A percentile compares a stretch with the other conserved stretches of the same genome.
Evolutionary conservation across 306 rosid species (phyloP).

Genomic region (Purshia tridentata): DNA sequence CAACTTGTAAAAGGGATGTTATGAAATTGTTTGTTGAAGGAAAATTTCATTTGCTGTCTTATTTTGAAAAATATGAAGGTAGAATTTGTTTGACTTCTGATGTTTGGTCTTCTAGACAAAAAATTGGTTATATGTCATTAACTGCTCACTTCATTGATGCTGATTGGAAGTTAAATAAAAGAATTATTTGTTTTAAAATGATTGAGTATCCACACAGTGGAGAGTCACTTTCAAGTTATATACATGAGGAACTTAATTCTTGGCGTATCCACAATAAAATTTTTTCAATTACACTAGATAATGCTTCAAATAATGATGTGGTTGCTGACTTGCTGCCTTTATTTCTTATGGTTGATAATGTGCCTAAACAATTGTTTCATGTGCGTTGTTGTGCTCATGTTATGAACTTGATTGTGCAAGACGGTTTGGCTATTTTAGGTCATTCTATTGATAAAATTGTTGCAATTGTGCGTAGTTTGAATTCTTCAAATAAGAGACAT

Average conservation of each 20-base stretch:
- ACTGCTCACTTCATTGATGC: too few species aligned
- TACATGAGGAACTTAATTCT: neutral
- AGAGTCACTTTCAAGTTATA: neutral
- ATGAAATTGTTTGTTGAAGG: neutral
- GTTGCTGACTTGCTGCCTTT: too few species aligned
- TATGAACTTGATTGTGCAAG: conserved; percentile 6
- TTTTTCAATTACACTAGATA: too few species aligned
- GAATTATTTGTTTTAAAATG: conserved; percentile 16
- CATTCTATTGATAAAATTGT: neutral
- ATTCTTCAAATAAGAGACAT: neutral
- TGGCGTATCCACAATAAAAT: neutral
- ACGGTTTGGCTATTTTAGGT: neutral
- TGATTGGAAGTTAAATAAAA: neutral
- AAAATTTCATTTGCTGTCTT: too few species aligned
- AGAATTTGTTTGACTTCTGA: neutral
- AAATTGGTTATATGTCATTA: neutral
- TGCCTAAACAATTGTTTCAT: too few species aligned
- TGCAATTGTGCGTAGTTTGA: neutral
- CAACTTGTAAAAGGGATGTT: neutral
- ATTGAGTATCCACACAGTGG: neutral
- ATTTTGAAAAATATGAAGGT: neutral
- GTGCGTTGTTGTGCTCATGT: conserved; percentile 11
- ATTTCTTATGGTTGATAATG: too few species aligned
- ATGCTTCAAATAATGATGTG: too few species aligned
- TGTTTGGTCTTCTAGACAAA: neutral